Base-by-base conservation (phyloP, 2,329 filamentous ascomycete genomes). In the Sporothrix brunneoviolacea region DNA sequence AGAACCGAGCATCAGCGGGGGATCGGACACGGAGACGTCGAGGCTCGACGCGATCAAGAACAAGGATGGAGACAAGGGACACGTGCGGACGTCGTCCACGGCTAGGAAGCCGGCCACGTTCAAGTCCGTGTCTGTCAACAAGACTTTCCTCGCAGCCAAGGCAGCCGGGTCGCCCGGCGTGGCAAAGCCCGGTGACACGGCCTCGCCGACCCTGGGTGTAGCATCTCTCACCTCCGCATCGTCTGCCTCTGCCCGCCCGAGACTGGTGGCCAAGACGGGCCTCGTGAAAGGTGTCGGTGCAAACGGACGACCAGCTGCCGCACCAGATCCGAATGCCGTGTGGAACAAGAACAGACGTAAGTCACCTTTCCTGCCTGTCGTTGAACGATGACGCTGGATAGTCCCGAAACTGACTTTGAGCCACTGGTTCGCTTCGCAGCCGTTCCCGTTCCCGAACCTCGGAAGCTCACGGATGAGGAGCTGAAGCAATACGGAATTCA, bases 271-370 rank as follows among this genome's bases (percentile, higher is more conserved):
- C 49, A 91, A 91, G 64, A 80, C 83, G 8, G 85, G 81, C 24
- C 80, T 75, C 57, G 78, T 74, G 40, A 67, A 79, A 39, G 73
- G 78, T 44, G 65, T 64, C 7, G 61, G 62, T 8, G 59, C 75
- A 60, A 83, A 81, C 60, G 78, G 80, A 8, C 82, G 83, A 55
- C 61, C 76, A 30, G 73, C 76, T 16, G 63, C 77, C 54, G 82
- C 80, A 22, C 85, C 87, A 13, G 86, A 91, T 65, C 76, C 79
- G 27, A 86, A 73, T 65, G 84, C 78, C 48, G 87, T 94, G 36
- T 94, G 88, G 88, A 94, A 93, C 70, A 91, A 90, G 69, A 94
- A 93, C 65, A 77, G 84, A 72, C 86, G 87, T 85, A 78, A 64
- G 83, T 71, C 27, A 27, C 8, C 39, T 18, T 38, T 24, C 21